These are phyloP conservation scores for Lactarius psammicola DNA, from an alignment of 768 basidiomycete genomes.

Conservation along the genomic window DNA sequence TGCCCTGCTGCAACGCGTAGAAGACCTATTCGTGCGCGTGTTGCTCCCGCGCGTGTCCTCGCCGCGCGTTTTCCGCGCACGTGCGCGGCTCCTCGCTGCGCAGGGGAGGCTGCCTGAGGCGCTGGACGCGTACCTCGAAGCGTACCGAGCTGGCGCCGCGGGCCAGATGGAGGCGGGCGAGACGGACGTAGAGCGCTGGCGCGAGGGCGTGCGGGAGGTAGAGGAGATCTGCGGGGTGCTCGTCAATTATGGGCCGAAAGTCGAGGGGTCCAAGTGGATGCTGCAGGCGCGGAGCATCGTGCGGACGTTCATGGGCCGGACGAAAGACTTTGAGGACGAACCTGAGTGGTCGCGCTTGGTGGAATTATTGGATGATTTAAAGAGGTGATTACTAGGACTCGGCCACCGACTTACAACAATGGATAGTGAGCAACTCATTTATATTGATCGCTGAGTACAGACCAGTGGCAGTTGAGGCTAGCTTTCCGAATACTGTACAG, in stretches of 20 bases:
- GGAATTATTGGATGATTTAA: conserved; percentile 64
- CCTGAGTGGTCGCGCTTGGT: conserved; percentile 74
- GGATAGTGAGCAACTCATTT: conserved; percentile 11
- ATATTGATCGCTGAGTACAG: not conserved
- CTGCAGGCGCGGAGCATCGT: conserved; percentile 85
- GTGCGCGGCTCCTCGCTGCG: conserved; percentile 78
- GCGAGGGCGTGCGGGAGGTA: conserved; percentile 73
- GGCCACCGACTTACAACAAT: no score
- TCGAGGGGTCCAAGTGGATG: conserved; percentile 66
- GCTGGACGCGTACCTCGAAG: conserved; percentile 79
- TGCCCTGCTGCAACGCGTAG: conserved; percentile 64
- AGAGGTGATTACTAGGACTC: no score
- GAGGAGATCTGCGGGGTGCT: conserved; percentile 82
- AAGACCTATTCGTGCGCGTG: conserved; percentile 68
- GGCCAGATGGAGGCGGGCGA: conserved; percentile 63
- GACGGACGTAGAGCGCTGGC: conserved; percentile 65
- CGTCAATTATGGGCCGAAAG: conserved; percentile 76
- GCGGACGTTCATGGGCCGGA: conserved; percentile 84
- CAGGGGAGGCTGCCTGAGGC: conserved; percentile 72
- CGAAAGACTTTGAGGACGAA: conserved; percentile 85
- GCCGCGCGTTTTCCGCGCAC: conserved; percentile 76
- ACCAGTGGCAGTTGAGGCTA: not conserved
- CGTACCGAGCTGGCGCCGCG: conserved; percentile 71
- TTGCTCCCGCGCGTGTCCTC: conserved; percentile 83
- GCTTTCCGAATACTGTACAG: not conserved